Evolutionary conservation across 352 stramenopile species (phyloP), one percentile per base, ranked within the genome.

Genomic region (Phytophthora kernoviae): DNA sequence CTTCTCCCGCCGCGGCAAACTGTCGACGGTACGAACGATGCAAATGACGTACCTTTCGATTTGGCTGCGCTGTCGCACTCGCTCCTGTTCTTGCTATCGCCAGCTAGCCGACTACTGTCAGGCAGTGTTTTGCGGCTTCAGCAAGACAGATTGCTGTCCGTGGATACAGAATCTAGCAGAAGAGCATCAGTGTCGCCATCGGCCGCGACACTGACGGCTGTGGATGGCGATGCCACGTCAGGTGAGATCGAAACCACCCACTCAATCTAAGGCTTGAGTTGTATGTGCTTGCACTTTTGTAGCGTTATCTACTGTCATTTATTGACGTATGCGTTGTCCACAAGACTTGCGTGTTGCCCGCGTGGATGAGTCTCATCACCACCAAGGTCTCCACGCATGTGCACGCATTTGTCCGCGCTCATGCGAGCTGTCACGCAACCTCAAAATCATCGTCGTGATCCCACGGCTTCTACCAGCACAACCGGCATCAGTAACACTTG

Each of bases 11-110:
- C 58, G 12, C 48, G 33, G 7, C 30, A 37, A 12, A 0, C 20
- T 8, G 7, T 30, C 0, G 46, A 63, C 17, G 12, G 9, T 34
- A 8, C 47, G 2, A 20, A 42, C n/a, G 58, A 10, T 20, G 44
- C 43, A 12, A 30, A 26, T 10, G 33, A 36, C 9, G n/a, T 54
- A 24, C 14, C 41, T 6, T 52, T 73, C 14, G 52, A 67, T 14
- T 48, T 55, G 17, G 51, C 60, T 11, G 58, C 71, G 24, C 57
- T 92, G 42, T 62, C 75, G 27, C 78, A 90, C 65, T 68, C 75
- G 50, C 75, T 89, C n/a, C 45, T 87, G 36, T 86, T 89, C 21
- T 54, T 91, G 2, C 45, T 89, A n/a, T 84, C 80, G 6, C 76
- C 80, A 8, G 50, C 65, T 26, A 88, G 79, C 40, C 48, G 49